Percentiles rank a stretch among this genome's conserved stretches.
Conservation (phyloP, 257 asterid genomes). For the Ballota nigra region DNA sequence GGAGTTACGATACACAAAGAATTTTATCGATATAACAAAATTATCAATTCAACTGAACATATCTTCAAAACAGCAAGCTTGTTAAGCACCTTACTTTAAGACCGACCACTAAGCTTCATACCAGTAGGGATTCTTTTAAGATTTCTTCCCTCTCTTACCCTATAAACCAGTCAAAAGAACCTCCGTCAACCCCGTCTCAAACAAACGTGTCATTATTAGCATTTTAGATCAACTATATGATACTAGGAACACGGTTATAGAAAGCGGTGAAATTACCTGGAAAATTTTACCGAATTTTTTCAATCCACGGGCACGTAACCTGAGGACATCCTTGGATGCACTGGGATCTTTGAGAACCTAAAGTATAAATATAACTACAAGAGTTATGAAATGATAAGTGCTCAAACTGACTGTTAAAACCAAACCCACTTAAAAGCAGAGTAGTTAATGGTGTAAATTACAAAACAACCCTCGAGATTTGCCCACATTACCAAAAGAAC, state of each 20-base stretch:
- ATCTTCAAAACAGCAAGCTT: neutral
- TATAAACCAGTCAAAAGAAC: conserved; percentile 27
- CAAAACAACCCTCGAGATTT: neutral
- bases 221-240: neutral
- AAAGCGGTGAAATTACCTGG: conserved; percentile 44
- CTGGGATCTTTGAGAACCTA: conserved; percentile 77
- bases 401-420: neutral
- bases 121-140: conserved; percentile 31
- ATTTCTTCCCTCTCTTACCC: conserved; percentile 48
- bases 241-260: neutral
- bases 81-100: neutral
- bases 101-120: conserved; percentile 32
- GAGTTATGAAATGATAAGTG: neutral
- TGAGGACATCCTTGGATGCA: conserved; percentile 60
- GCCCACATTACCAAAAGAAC: neutral
- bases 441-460: neutral
- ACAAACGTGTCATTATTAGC: too few species aligned
- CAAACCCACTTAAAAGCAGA: neutral
- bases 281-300: conserved; percentile 71
- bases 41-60: neutral
- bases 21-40: conserved; percentile 3
- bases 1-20: neutral
- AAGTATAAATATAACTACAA: neutral
- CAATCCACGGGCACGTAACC: conserved; percentile 67
- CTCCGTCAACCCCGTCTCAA: conserved; percentile 10